Evolutionary conservation across 805 yeast genomes (phyloP).

Genomic region (Pichia paraexigua): DNA sequence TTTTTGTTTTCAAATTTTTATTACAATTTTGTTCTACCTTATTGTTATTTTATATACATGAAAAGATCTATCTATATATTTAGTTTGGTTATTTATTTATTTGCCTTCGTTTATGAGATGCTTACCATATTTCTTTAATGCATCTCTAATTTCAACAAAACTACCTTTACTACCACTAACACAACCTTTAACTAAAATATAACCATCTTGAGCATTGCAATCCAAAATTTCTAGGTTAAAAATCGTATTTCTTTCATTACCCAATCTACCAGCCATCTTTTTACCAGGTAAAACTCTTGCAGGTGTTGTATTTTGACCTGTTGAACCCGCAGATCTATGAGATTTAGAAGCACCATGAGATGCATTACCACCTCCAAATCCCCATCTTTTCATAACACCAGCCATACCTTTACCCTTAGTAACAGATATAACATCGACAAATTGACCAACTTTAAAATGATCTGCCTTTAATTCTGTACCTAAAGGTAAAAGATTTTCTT

Average conservation of each 20-base stretch:
- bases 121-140: constrained; percentile 42
- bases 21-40: too few relatives aligned
- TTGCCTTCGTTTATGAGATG: constrained; percentile 16
- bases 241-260: constrained; percentile 63
- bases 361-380: constrained; percentile 82
- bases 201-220: constrained; percentile 74
- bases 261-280: constrained; percentile 98
- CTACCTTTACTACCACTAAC: constrained; percentile 85
- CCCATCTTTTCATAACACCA: constrained; percentile 96
- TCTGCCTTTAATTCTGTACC: constrained; percentile 79
- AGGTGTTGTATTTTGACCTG: constrained; percentile 92
- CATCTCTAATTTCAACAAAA: constrained; percentile 69
- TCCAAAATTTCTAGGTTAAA: constrained; percentile 72
- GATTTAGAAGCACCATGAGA: constrained; percentile 92
- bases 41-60: background rate
- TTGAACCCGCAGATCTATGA: constrained; percentile 96
- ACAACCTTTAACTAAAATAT: constrained; percentile 77
- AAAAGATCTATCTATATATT: background rate
- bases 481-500: constrained; percentile 56
- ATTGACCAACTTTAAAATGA: constrained; percentile 76
- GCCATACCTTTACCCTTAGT: constrained; percentile 95
- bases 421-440: constrained; percentile 69
- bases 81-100: background rate
- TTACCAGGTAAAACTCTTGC: constrained; percentile 95
- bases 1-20: background rate